Conservation (phyloP, 305 asterid species). For the Rubia occidens region DNA sequence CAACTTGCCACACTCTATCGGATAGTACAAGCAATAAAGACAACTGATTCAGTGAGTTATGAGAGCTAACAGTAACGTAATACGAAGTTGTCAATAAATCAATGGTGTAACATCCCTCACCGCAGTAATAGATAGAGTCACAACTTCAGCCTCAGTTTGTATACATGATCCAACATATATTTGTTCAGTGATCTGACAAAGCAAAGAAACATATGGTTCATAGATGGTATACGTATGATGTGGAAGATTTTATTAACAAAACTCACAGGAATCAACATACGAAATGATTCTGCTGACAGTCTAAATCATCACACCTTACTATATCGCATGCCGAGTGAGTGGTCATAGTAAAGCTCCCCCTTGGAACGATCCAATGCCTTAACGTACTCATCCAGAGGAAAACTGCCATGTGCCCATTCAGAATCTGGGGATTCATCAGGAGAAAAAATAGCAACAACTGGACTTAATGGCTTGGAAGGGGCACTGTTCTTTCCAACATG, state of each 20-base stretch:
- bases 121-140: conserved; percentile 46
- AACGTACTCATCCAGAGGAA: conserved; percentile 78
- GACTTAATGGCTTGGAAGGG: conserved; percentile 54
- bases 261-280: neutral
- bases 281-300: neutral
- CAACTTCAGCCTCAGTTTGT: conserved; percentile 69
- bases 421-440: conserved; percentile 45
- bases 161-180: conserved; percentile 88
- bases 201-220: conserved; percentile 6
- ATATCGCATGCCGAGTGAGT: conserved; percentile 80
- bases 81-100: neutral
- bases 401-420: conserved; percentile 86
- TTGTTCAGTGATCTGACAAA: conserved; percentile 80
- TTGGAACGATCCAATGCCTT: conserved; percentile 75
- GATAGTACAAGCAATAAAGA: neutral
- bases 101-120: conserved; percentile 36
- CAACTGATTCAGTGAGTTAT: neutral
- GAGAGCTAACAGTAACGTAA: neutral
- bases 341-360: conserved; percentile 80
- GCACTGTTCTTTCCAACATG: conserved; percentile 23
- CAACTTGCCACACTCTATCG: neutral
- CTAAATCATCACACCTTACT: conserved; percentile 53
- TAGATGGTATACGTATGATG: neutral
- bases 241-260: neutral
- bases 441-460: conserved; percentile 53